Evolutionary conservation across 1,284 basidiomycete genomes (phyloP).

Genomic region (Cutaneotrichosporon arboriforme): DNA sequence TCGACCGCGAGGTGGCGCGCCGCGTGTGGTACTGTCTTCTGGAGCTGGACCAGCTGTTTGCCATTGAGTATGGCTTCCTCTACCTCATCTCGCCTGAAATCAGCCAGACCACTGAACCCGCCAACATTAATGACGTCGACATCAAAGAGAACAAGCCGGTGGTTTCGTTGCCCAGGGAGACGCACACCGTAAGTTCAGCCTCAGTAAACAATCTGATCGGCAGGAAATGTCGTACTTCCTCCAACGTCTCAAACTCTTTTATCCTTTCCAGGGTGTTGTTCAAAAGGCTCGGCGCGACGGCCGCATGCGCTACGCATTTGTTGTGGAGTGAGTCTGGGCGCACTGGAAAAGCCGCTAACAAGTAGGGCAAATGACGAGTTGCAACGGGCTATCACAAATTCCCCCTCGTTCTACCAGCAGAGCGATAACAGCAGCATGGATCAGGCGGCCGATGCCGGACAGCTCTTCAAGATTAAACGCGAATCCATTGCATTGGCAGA

Average conservation of each 20-base stretch:
- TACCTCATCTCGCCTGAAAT: slow-evolving; percentile 24
- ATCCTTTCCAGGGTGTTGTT: slow-evolving; percentile 23
- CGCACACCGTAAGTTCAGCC: slow-evolving; percentile 14
- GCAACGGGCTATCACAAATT: slow-evolving; percentile 13
- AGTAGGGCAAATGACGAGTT: slow-evolving; percentile 17
- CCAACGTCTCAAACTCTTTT: slow-evolving; percentile 21
- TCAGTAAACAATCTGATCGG: not conserved
- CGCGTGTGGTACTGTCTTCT: slow-evolving; percentile 25
- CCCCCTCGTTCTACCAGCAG: slow-evolving; percentile 17
- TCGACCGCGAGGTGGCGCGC: slow-evolving; percentile 24
- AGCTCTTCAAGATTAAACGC: slow-evolving; percentile 19
- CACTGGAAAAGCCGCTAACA: not conserved
- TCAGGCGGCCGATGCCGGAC: slow-evolving; percentile 12
- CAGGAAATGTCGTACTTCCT: slow-evolving; percentile 27
- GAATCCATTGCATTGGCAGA: slow-evolving; percentile 22
- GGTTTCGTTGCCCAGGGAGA: slow-evolving; percentile 15
- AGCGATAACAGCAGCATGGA: slow-evolving; percentile 4
- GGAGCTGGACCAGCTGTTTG: slow-evolving; percentile 28
- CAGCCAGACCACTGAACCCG: slow-evolving; percentile 25
- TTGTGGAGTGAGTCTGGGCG: slow-evolving; percentile 14
- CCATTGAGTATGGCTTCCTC: slow-evolving; percentile 26
- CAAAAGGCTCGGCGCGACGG: slow-evolving; percentile 19
- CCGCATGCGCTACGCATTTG: slow-evolving; percentile 21
- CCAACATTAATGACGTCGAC: slow-evolving; percentile 25
- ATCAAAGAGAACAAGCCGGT: slow-evolving; percentile 12